Base-by-base conservation (phyloP, 1,284 basidiomycete genomes). In the Ustilago tritici region DNA sequence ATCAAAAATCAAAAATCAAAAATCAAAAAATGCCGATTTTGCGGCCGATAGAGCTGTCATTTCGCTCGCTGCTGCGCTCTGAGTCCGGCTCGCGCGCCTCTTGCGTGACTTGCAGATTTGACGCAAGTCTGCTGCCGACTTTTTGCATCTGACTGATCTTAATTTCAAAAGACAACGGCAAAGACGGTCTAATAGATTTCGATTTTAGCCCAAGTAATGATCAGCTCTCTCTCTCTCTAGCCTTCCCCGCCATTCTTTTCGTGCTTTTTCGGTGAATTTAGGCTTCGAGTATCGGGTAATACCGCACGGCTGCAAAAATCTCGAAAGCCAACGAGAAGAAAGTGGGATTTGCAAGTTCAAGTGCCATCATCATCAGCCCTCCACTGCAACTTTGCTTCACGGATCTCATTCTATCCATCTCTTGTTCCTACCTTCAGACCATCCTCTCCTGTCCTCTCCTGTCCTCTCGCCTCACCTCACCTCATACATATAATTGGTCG, bases 191-290 rank as follows among this genome's bases (percentile, higher is more conserved):
- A 41, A 41, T 14, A 41, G 2, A 15, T 1, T 6, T 2, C 1
- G 17, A 41, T 19, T 46, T 19, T 28, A 28, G 23, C 23, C 23
- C 3, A 28, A 28, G 3, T 28, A 28, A 28, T 28, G 23, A 28
- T 28, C 23, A 28, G 23, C 23, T 28, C 23, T 3, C 23, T 28
- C 23, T 28, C 23, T 28, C 23, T 28, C 23, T 28, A 3, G 53
- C 35, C 53, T 55, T 55, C 35, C 35, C 53, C 53, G 53, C 53
- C 53, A 38, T 55, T 55, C 53, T 55, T 55, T 38, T 34, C 0
- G 23, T 28, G 23, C 49, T 15, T 15, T 35, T 55, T 17, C 53
- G 53, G 53, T 35, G 53, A 55, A 55, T 55, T 55, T 55, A 55
- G 53, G 53, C 11, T n/a, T 38, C 19, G 4, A 11, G 35, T 35